phyloP scores from a whole-genome alignment of 768 basidiomycete species.

The Leccinum fibrillosum region DNA sequence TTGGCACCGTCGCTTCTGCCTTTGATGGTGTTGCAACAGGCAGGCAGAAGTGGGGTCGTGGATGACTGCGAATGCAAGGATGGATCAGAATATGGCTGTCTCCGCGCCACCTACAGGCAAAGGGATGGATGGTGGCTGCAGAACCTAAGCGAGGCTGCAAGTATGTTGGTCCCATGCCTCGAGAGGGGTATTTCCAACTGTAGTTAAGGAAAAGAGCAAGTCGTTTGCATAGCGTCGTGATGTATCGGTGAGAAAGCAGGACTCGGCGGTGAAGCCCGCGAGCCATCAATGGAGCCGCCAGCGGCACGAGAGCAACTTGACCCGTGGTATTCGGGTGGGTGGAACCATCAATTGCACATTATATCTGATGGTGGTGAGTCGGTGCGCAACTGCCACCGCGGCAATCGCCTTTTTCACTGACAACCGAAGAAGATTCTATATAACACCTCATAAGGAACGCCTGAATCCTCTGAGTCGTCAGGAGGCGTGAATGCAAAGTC shows the following conservation, averaged over 20 bases:
- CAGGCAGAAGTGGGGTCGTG: constrained; percentile 24
- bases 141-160: constrained; percentile 26
- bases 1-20: constrained; percentile 27
- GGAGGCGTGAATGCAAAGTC: constrained; percentile 15
- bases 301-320: not conserved
- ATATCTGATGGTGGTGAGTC: constrained; percentile 7
- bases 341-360: not conserved
- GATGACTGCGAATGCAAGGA: constrained; percentile 21
- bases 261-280: constrained; percentile 2
- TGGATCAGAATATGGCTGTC: constrained; percentile 16
- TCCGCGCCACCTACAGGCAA: constrained; percentile 28
- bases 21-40: constrained; percentile 20
- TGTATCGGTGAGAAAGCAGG: constrained; percentile 6
- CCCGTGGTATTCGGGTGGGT: constrained; percentile 8
- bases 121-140: constrained; percentile 23
- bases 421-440: constrained; percentile 17
- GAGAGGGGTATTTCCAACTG: constrained; percentile 15
- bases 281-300: constrained; percentile 1
- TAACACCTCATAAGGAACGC: constrained; percentile 10
- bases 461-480: constrained; percentile 3
- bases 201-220: constrained; percentile 5
- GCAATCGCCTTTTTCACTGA: constrained; percentile 12
- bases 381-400: constrained; percentile 12
- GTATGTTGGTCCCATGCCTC: constrained; percentile 21
- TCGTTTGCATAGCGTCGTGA: constrained; percentile 3